Evolutionary conservation across 2,329 filamentous ascomycete species (phyloP).

Genomic region (Aspergillus chevalieri): DNA sequence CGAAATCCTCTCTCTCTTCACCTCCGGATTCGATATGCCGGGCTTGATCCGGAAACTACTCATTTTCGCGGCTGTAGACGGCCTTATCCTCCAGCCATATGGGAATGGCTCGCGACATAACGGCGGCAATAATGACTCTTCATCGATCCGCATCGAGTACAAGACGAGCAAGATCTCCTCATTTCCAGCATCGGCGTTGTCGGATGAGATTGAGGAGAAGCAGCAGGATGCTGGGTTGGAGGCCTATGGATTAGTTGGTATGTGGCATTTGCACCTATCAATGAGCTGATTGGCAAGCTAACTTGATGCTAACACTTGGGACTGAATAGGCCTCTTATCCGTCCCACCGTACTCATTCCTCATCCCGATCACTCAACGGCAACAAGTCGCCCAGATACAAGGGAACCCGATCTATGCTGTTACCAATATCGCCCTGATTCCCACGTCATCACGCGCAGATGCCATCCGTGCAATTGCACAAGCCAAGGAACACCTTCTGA

Average conservation of each 20-base stretch:
- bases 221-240: constrained; percentile 39
- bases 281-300: background rate
- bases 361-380: constrained; percentile 75
- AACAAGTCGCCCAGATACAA: constrained; percentile 82
- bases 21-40: constrained; percentile 53
- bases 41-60: constrained; percentile 71
- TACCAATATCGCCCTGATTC: constrained; percentile 85
- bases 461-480: constrained; percentile 65
- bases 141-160: constrained; percentile 66
- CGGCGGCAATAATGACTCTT: constrained; percentile 46
- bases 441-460: constrained; percentile 68
- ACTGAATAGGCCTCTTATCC: constrained; percentile 65
- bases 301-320: background rate
- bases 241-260: constrained; percentile 54
- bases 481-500: constrained; percentile 45
- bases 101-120: constrained; percentile 41
- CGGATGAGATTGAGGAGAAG: constrained; percentile 16
- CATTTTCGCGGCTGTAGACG: constrained; percentile 75
- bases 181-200: constrained; percentile 28
- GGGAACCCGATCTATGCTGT: constrained; percentile 79
- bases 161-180: constrained; percentile 50
- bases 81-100: constrained; percentile 71
- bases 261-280: background rate
- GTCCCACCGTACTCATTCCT: constrained; percentile 78
- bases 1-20: constrained; percentile 2